A percentile compares a stretch with the other conserved stretches of the same genome.
Conservation (phyloP, 169 alveolate species). For the Plasmodium gonderi region DNA sequence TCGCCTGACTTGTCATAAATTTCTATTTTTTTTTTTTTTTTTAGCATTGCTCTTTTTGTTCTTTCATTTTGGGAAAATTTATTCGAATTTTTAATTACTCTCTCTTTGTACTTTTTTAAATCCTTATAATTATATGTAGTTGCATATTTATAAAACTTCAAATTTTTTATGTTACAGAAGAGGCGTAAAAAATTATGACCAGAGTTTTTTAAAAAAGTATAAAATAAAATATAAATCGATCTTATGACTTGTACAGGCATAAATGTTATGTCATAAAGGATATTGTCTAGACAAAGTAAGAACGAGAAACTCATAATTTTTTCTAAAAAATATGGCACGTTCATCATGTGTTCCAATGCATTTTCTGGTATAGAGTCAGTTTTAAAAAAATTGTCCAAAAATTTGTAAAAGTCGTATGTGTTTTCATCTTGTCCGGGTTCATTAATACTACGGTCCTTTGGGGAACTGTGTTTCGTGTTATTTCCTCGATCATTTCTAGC, state of each 20-base stretch:
- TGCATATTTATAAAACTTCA: slow-evolving; percentile 68
- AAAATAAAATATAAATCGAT: slow-evolving; percentile 33
- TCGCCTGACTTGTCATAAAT: not conserved
- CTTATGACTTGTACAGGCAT: slow-evolving; percentile 81
- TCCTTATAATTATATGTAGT: slow-evolving; percentile 41
- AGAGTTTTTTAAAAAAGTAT: slow-evolving; percentile 24
- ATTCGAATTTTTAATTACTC: slow-evolving; percentile 28
- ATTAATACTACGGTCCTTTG: not conserved
- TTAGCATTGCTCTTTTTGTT: not conserved
- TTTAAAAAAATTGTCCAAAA: slow-evolving; percentile 52
- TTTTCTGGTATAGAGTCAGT: slow-evolving; percentile 62
- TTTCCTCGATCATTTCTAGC: not conserved
- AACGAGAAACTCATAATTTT: slow-evolving; percentile 79
- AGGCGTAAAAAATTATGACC: slow-evolving; percentile 13
- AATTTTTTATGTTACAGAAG: slow-evolving; percentile 27
- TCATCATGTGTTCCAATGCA: slow-evolving; percentile 78
- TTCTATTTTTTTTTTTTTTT: not conserved
- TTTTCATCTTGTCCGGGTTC: slow-evolving; percentile 15
- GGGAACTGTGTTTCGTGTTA: not conserved
- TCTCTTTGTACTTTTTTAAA: slow-evolving; percentile 43
- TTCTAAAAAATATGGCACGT: slow-evolving; percentile 79
- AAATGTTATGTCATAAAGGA: slow-evolving; percentile 81
- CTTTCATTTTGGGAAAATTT: slow-evolving; percentile 4
- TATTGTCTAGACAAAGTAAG: slow-evolving; percentile 78
- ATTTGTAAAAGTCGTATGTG: slow-evolving; percentile 62